A percentile compares a stretch with the other conserved stretches of the same genome.
These are phyloP conservation scores for Alternaria sp. DNA, from an alignment of 2,329 filamentous ascomycete species.

Conservation along the genomic window DNA sequence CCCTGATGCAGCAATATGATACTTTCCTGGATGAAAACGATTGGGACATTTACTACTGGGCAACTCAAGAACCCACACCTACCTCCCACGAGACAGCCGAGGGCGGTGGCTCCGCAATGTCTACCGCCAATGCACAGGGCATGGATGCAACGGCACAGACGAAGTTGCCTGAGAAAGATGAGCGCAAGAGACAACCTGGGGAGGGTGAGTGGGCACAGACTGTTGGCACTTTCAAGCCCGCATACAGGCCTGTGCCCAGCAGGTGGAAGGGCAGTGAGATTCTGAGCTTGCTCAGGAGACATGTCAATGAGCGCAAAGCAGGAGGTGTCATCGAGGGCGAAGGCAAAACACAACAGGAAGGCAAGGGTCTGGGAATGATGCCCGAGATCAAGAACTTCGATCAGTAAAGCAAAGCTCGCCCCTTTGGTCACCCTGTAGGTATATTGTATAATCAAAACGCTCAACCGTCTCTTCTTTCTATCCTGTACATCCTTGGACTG, in stretches of 20 bases:
- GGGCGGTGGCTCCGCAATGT: slow-evolving; percentile 57
- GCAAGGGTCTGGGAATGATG: slow-evolving; percentile 60
- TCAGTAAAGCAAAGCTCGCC: slow-evolving; percentile 26
- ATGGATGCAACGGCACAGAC: slow-evolving; percentile 54
- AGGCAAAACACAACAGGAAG: slow-evolving; percentile 46
- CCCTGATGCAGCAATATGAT: slow-evolving; percentile 85
- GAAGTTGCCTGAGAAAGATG: slow-evolving; percentile 56
- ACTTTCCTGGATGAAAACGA: slow-evolving; percentile 97
- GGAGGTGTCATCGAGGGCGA: slow-evolving; percentile 59
- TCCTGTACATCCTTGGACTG: background rate
- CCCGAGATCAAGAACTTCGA: slow-evolving; percentile 61
- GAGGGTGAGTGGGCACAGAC: slow-evolving; percentile 96
- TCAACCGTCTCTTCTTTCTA: background rate
- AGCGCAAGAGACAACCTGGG: slow-evolving; percentile 61
- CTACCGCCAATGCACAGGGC: slow-evolving; percentile 57
- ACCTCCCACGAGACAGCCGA: slow-evolving; percentile 67
- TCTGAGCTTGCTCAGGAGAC: slow-evolving; percentile 75
- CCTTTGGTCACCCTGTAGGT: slow-evolving; percentile 9
- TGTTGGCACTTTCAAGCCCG: slow-evolving; percentile 89
- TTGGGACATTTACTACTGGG: slow-evolving; percentile 99
- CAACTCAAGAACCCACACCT: slow-evolving; percentile 78
- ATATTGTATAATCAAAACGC: slow-evolving; percentile 10
- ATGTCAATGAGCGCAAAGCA: slow-evolving; percentile 77
- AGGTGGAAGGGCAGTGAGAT: slow-evolving; percentile 88
- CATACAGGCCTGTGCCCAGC: slow-evolving; percentile 86